A percentile compares a stretch with the other conserved stretches of the same genome.
These are phyloP conservation scores for Allomyces macrogynus DNA, from an alignment of 192 early-diverging fungal species.

Conservation along the genomic window DNA sequence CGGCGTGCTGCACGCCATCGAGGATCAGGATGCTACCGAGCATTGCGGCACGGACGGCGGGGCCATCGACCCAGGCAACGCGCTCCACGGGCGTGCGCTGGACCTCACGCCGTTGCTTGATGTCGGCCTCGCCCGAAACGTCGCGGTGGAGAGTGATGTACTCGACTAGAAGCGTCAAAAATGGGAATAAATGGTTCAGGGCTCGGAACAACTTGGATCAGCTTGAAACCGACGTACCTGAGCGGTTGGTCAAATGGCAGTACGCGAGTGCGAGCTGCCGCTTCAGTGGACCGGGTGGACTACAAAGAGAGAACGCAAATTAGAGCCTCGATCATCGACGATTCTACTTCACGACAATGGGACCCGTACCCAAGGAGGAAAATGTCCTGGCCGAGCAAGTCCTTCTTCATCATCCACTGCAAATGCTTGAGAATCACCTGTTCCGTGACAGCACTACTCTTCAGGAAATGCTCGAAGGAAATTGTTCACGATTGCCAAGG, in stretches of 20 bases:
- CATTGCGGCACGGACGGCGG: slow-evolving; percentile 37
- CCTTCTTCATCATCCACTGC: slow-evolving; percentile 34
- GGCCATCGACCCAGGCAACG: slow-evolving; percentile 30
- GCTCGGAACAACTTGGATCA: too few relatives aligned
- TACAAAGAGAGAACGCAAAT: too few relatives aligned
- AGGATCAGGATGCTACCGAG: slow-evolving; percentile 35
- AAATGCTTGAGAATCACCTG: slow-evolving; percentile 7
- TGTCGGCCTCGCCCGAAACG: slow-evolving; percentile 49
- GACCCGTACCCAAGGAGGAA: slow-evolving; percentile 26
- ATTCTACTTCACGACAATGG: too few relatives aligned
- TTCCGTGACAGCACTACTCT: too few relatives aligned
- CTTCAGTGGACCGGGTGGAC: slow-evolving; percentile 21
- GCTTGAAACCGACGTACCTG: slow-evolving; percentile 8
- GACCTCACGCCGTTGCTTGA: slow-evolving; percentile 65
- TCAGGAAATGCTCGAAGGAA: too few relatives aligned
- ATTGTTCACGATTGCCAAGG: too few relatives aligned
- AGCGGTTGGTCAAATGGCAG: slow-evolving; percentile 17
- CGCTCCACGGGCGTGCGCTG: slow-evolving; percentile 21
- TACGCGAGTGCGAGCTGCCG: slow-evolving; percentile 19
- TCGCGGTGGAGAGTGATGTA: slow-evolving; percentile 52
- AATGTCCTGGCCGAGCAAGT: slow-evolving; percentile 26
- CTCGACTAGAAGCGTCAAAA: slow-evolving; percentile 18
- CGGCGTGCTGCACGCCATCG: slow-evolving; percentile 58
- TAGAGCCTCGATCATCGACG: neutral
- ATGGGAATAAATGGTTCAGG: too few relatives aligned